Conservation (phyloP, 1,284 basidiomycete genomes). For the Leucoagaricus sp. region DNA sequence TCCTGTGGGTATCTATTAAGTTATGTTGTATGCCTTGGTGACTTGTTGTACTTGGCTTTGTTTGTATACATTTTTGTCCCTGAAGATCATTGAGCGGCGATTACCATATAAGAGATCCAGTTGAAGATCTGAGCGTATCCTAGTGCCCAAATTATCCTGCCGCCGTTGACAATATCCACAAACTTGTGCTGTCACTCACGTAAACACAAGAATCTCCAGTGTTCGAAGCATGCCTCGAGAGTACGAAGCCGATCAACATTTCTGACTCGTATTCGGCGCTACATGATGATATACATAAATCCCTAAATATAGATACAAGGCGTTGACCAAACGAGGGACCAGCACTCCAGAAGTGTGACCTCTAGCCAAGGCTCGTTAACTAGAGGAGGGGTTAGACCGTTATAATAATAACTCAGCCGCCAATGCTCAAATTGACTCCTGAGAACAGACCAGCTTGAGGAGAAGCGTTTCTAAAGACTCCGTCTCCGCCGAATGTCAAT, state of each 20-base stretch:
- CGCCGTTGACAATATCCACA: conserved; percentile 5
- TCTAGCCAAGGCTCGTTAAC: background rate
- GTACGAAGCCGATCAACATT: background rate
- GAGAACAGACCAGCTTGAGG: conserved; percentile 10
- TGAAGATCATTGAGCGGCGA: conserved; percentile 8
- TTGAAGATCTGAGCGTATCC: conserved; percentile 6
- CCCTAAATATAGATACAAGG: conserved; percentile 1
- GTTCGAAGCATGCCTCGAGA: background rate
- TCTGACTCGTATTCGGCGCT: background rate
- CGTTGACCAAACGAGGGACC: conserved; percentile 2
- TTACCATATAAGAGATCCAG: conserved; percentile 10
- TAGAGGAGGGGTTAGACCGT: conserved; percentile 10
- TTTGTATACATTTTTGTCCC: conserved; percentile 12
- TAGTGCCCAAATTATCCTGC: background rate
- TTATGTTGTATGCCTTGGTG: background rate
- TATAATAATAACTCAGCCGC: conserved; percentile 1
- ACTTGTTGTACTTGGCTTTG: background rate
- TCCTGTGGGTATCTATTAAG: conserved; percentile 17
- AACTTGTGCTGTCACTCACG: conserved; percentile 11
- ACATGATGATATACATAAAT: background rate
- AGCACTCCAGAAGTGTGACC: conserved; percentile 2
- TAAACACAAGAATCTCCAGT: conserved; percentile 6
- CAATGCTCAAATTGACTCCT: conserved; percentile 7
- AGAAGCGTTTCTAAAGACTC: conserved; percentile 10
- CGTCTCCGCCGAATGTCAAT: conserved; percentile 11